phyloP scores from a whole-genome alignment of 2,329 filamentous ascomycete species.

The Calonectria pseudoreteaudii region DNA sequence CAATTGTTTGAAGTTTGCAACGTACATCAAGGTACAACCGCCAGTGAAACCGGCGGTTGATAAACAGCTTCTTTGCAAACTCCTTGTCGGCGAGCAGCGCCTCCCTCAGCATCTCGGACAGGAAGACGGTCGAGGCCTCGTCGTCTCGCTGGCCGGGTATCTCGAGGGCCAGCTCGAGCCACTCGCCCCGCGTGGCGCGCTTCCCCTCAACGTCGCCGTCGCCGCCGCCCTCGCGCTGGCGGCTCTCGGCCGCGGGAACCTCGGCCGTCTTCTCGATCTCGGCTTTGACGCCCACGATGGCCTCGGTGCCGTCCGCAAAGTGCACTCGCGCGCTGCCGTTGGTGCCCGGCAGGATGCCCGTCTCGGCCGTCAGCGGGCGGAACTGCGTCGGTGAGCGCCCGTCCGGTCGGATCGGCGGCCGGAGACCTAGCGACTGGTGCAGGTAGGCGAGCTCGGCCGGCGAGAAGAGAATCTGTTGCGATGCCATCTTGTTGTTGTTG shows the following conservation, averaged over 20 bases:
- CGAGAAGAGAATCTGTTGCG: conserved; percentile 82
- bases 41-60: conserved; percentile 96
- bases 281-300: conserved; percentile 94
- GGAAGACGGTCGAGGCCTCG: conserved; percentile 87
- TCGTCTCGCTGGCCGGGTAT: conserved; percentile 93
- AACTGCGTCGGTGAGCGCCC: conserved; percentile 86
- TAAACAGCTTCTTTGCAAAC: conserved; percentile 79
- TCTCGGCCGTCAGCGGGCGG: conserved; percentile 90
- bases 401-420: conserved; percentile 89
- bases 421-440: conserved; percentile 84
- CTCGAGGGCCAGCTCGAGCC: conserved; percentile 92
- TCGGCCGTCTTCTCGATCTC: conserved; percentile 82
- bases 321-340: conserved; percentile 95
- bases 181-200: conserved; percentile 67
- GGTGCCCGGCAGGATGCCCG: conserved; percentile 86
- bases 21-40: conserved; percentile 93
- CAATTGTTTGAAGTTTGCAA: conserved; percentile 27
- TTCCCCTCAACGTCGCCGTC: conserved; percentile 48
- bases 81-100: conserved; percentile 80
- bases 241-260: conserved; percentile 36
- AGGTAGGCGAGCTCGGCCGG: conserved; percentile 97
- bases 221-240: conserved; percentile 49
- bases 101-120: conserved; percentile 90
- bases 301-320: conserved; percentile 95
- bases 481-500: conserved; percentile 67